phyloP scores from a whole-genome alignment of 2,329 filamentous ascomycete genomes.

The Teratosphaeria zuluensis region DNA sequence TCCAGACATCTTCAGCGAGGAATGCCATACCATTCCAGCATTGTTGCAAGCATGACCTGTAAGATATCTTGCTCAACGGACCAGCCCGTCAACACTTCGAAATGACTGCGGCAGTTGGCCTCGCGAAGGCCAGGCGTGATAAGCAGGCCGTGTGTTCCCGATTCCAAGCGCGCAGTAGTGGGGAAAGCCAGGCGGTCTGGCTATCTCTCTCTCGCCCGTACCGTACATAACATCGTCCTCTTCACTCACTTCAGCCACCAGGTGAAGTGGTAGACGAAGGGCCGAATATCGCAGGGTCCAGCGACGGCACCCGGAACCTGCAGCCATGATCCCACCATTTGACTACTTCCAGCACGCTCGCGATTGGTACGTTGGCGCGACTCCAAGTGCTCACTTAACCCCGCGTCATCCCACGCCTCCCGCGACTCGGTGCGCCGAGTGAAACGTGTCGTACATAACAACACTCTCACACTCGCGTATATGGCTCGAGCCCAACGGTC shows the following conservation, averaged over 20 bases:
- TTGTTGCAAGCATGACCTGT: not conserved
- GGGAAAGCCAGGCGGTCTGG: not conserved
- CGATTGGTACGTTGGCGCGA: slow-evolving; percentile 50
- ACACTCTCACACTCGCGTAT: not conserved
- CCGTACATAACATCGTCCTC: not conserved
- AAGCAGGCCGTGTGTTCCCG: not conserved
- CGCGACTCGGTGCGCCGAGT: not conserved
- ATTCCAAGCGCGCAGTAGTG: not conserved
- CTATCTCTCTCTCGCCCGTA: not conserved
- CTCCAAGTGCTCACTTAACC: not conserved
- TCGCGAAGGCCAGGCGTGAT: not conserved
- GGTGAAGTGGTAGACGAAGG: not conserved
- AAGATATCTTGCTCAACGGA: not conserved
- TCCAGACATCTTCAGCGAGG: not conserved
- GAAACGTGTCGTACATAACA: not conserved
- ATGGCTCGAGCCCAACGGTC: not conserved
- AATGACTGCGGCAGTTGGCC: not conserved
- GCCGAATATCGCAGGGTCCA: not conserved
- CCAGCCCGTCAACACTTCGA: not conserved
- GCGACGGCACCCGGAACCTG: not conserved
- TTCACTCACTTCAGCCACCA: not conserved
- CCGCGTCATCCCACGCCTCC: slow-evolving; percentile 4
- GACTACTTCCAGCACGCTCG: slow-evolving; percentile 62
- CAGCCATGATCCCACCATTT: slow-evolving; percentile 34
- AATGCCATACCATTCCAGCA: not conserved